phyloP scores from a whole-genome alignment of 2,329 filamentous ascomycete genomes.

The Monosporascus sp. region DNA sequence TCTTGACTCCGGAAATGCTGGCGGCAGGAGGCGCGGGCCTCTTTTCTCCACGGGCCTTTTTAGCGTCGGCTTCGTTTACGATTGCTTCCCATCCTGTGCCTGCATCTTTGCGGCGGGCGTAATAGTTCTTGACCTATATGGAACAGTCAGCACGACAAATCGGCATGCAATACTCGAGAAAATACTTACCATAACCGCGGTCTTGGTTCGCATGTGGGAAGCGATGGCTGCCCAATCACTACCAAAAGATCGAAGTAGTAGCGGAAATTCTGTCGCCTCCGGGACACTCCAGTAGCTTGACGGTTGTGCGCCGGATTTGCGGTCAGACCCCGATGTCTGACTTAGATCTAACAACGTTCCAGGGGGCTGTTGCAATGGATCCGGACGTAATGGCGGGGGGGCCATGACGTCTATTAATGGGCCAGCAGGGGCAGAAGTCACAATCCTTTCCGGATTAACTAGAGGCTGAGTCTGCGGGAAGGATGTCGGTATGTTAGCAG shows the following conservation, averaged over 20 bases:
- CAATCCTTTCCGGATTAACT: conserved; percentile 19
- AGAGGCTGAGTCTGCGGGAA: conserved; percentile 22
- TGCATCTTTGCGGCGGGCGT: conserved; percentile 56
- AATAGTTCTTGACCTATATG: conserved; percentile 63
- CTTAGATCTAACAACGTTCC: conserved; percentile 47
- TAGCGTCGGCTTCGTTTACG: conserved; percentile 55
- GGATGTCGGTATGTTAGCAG: conserved; percentile 28
- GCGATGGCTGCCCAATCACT: conserved; percentile 75
- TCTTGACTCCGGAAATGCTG: conserved; percentile 40
- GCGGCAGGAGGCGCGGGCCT: conserved; percentile 56
- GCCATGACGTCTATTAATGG: conserved; percentile 50
- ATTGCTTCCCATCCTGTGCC: conserved; percentile 57
- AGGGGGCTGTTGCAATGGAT: conserved; percentile 44
- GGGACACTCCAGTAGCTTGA: conserved; percentile 87
- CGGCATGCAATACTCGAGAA: neutral
- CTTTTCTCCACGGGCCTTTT: conserved; percentile 50
- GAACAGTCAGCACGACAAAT: neutral
- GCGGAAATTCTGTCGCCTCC: conserved; percentile 72
- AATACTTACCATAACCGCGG: conserved; percentile 70
- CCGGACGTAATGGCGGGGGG: conserved; percentile 50
- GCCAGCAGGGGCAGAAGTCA: conserved; percentile 19
- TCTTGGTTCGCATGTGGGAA: conserved; percentile 76
- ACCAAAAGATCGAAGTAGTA: conserved; percentile 67
- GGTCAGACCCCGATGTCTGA: conserved; percentile 39
- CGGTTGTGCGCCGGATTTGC: conserved; percentile 51